Evolutionary conservation across 257 asterid species (phyloP), one percentile per base, ranked within the genome.

Genomic region (Thymus quinquecostatus): DNA sequence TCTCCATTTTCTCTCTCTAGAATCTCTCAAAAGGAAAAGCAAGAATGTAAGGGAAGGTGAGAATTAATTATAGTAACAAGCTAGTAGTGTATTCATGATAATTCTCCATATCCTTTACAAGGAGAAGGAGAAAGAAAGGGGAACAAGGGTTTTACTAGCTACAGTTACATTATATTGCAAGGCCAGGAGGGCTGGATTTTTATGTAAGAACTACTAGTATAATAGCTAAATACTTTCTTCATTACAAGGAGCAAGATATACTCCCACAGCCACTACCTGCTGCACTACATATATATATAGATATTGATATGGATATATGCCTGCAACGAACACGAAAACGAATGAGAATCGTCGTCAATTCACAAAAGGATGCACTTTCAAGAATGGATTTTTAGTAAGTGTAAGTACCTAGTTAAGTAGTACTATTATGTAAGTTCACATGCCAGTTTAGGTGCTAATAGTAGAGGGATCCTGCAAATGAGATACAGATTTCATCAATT

Each of bases 401-500:
- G 6, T 33, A 10, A 57, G 12, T 86, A 85, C 89, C 92, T 73
- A 71, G 71, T 40, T 65, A 62, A 75, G 71, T 75, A 75, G 21
- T 21, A 21, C 21, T 34, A 38, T 38, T 74, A 72, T 69, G 76
- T 69, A 65, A 34, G 14, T 72, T 51, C 66, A 61, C 72, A 72
- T 34, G 73, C 59, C 71, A 62, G 64, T 66, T 27, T 53, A 75
- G 80, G 71, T 78, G 71, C 79, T 83, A 92, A 77, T 92, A 92
- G 82, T 92, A 87, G 61, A 89, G 86, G 34, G 95, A 87, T 3
- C 95, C 97, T 91, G 90, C 75, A 7, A 45, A 74, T 30, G 47
- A 0, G 3, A 4, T 33, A 36, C 21, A 41, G 10, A 36, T 41
- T 33, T 14, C 14, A 62, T 47, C 1, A 70, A 70, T 48, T 21